Conservation (phyloP, 2,329 filamentous ascomycete genomes). For the Penicillium sp. region DNA sequence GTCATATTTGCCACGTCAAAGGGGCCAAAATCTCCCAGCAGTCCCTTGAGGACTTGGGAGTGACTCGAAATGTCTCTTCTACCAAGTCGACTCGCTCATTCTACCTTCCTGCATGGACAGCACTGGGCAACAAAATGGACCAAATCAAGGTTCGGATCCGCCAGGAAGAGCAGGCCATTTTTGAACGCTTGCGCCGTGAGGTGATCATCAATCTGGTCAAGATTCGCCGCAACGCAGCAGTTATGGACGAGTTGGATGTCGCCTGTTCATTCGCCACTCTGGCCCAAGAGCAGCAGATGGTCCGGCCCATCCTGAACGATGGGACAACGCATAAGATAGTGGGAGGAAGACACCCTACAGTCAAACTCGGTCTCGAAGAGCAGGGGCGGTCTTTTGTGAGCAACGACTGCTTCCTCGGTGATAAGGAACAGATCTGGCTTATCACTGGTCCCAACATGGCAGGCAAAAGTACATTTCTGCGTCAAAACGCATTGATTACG, state of each 20-base stretch:
- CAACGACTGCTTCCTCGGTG: slow-evolving; percentile 84
- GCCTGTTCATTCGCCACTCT: slow-evolving; percentile 79
- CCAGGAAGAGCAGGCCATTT: slow-evolving; percentile 78
- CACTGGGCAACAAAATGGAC: slow-evolving; percentile 75
- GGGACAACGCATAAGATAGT: slow-evolving; percentile 70
- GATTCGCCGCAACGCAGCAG: slow-evolving; percentile 82
- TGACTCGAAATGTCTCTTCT: slow-evolving; percentile 64
- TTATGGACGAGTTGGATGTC: slow-evolving; percentile 91
- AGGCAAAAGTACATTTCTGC: slow-evolving; percentile 92
- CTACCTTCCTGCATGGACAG: slow-evolving; percentile 79
- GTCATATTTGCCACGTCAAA: slow-evolving; percentile 87
- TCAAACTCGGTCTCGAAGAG: slow-evolving; percentile 76
- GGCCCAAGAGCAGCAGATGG: slow-evolving; percentile 69
- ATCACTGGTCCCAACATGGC: slow-evolving; percentile 94
- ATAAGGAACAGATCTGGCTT: slow-evolving; percentile 66
- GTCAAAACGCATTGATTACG: slow-evolving; percentile 91
- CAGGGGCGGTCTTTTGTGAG: slow-evolving; percentile 78
- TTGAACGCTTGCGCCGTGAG: slow-evolving; percentile 68
- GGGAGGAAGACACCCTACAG: slow-evolving; percentile 86
- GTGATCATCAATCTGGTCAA: slow-evolving; percentile 81
- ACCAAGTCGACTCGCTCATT: slow-evolving; percentile 84
- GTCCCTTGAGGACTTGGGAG: slow-evolving; percentile 42
- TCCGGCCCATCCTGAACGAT: slow-evolving; percentile 69
- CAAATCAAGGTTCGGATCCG: slow-evolving; percentile 74
- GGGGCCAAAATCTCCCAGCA: slow-evolving; percentile 64